Percentiles rank a stretch among this genome's conserved stretches.
These are phyloP conservation scores for Fomitopsis betulina DNA, from an alignment of 1,284 basidiomycete species.

Conservation along the genomic window DNA sequence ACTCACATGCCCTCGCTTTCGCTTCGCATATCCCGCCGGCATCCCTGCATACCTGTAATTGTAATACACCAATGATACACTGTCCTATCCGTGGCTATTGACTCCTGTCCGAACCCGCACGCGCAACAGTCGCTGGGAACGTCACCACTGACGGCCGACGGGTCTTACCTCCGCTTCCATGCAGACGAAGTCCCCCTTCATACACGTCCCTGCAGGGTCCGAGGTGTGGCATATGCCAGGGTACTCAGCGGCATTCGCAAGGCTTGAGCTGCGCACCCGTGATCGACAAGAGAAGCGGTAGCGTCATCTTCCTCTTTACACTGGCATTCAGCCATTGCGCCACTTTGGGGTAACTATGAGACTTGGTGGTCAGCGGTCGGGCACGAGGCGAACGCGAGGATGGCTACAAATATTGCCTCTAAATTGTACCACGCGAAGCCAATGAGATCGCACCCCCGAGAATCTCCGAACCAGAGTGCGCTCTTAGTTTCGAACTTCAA, in stretches of 20 bases:
- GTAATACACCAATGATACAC: constrained; percentile 2
- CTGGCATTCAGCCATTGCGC: neutral
- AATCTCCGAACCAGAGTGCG: neutral
- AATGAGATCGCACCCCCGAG: neutral
- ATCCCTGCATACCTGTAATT: constrained; percentile 8
- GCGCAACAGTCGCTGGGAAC: neutral
- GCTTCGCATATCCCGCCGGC: constrained; percentile 1
- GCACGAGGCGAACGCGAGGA: neutral
- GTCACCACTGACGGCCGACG: neutral
- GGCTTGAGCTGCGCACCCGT: neutral
- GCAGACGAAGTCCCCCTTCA: neutral
- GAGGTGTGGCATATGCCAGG: neutral
- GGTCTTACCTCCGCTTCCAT: neutral
- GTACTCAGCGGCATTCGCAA: neutral
- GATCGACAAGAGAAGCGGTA: neutral
- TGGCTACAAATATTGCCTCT: too few species aligned
- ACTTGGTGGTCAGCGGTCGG: neutral
- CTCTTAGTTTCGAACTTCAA: neutral
- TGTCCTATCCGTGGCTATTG: neutral
- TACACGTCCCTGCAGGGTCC: neutral
- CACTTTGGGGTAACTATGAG: neutral
- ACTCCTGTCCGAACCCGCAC: neutral
- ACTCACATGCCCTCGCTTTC: constrained; percentile 6
- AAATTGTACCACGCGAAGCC: neutral
- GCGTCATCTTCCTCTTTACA: neutral